Evolutionary conservation across 495 filamentous ascomycete species (phyloP).

Genomic region (Amphirosellinia nigrospora): DNA sequence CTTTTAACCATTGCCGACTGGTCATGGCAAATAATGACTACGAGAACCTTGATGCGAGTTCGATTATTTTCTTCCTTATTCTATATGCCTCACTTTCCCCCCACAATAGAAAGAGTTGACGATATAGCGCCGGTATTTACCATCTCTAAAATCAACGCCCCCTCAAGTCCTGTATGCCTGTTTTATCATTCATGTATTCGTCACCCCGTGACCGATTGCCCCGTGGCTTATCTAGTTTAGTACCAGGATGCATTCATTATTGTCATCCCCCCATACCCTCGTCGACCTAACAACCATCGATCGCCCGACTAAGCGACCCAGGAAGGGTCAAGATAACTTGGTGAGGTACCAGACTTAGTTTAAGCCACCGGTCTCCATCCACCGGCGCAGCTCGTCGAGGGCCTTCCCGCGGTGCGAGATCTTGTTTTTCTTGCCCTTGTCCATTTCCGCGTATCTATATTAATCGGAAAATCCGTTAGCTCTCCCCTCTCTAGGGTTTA

Average conservation of each 20-base stretch:
- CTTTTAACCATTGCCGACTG: too few relatives aligned
- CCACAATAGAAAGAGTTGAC: background rate
- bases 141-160: background rate
- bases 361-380: slow-evolving; percentile 66
- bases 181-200: background rate
- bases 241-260: background rate
- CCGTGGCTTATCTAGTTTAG: background rate
- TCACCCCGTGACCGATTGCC: background rate
- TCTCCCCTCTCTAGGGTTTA: background rate
- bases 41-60: background rate
- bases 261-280: background rate
- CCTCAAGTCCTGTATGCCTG: background rate
- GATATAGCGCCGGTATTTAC: too few relatives aligned
- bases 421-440: slow-evolving; percentile 86
- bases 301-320: background rate
- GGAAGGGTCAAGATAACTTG: too few relatives aligned
- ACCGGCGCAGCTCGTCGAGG: slow-evolving; percentile 80
- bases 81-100: background rate
- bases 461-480: slow-evolving; percentile 11
- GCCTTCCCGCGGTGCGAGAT: slow-evolving; percentile 91
- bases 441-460: slow-evolving; percentile 88
- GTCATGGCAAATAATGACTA: too few relatives aligned
- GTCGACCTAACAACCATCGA: too few relatives aligned
- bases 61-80: background rate
- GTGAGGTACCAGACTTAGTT: slow-evolving; percentile 31